A percentile compares a stretch with the other conserved stretches of the same genome.
Conservation (phyloP, 164 flowering plant species). For the Liriodendron chinense region DNA sequence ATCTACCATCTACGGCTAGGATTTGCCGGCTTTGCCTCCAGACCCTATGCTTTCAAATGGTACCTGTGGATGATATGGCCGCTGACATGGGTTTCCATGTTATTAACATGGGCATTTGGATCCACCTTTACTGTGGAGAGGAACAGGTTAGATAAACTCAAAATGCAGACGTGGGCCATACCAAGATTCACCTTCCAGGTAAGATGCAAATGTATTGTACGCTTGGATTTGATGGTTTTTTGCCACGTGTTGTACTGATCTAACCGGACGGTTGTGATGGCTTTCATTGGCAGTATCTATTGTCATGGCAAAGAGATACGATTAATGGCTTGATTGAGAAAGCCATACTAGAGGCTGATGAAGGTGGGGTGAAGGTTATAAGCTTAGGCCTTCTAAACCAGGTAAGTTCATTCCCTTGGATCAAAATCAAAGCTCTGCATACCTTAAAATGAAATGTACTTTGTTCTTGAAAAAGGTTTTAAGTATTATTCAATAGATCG, state of each 20-base stretch:
- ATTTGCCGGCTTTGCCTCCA: conserved; percentile 42
- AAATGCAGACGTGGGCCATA: conserved; percentile 55
- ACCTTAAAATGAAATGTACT: not conserved
- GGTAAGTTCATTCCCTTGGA: conserved; percentile 32
- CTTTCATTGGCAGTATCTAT: conserved; percentile 31
- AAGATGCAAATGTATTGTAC: conserved; percentile 7
- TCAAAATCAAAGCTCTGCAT: too few relatives aligned
- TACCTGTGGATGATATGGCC: conserved; percentile 60
- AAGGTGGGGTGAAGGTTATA: conserved; percentile 49
- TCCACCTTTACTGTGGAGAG: conserved; percentile 53
- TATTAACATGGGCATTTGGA: conserved; percentile 41
- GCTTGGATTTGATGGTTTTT: not conserved
- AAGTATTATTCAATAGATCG: too few relatives aligned
- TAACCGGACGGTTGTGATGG: not conserved
- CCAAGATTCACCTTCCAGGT: conserved; percentile 58
- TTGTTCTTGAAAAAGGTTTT: too few relatives aligned
- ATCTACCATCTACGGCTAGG: conserved; percentile 49
- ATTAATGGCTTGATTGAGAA: conserved; percentile 62
- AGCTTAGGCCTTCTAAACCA: conserved; percentile 71
- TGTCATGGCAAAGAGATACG: conserved; percentile 32
- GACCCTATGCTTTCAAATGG: conserved; percentile 47
- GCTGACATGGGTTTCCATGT: conserved; percentile 35
- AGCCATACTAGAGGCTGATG: conserved; percentile 60
- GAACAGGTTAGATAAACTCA: conserved; percentile 38
- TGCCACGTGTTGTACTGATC: too few relatives aligned